Evolutionary conservation across 345 rosid species (phyloP).

Genomic region (Tarenaya hassleriana): DNA sequence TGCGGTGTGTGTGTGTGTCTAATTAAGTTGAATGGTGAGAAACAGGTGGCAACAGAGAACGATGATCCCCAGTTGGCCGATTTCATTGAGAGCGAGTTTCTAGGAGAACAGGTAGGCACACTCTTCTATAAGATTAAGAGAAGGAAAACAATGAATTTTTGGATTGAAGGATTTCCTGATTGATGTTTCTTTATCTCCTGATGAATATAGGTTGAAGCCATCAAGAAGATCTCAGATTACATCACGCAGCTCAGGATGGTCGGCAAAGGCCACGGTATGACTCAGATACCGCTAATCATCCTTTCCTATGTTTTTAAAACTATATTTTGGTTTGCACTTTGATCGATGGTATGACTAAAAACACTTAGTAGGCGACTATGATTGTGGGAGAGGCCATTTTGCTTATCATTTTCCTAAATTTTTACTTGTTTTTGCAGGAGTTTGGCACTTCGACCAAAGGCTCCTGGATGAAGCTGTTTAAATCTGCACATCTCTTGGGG

Average conservation of each 20-base stretch:
- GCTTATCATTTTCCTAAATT: not conserved
- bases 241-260: slow-evolving; percentile 81
- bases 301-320: too few relatives aligned
- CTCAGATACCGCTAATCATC: too few relatives aligned
- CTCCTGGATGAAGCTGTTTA: slow-evolving; percentile 45
- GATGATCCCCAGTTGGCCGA: slow-evolving; percentile 65
- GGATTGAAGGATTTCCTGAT: not conserved
- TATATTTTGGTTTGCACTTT: too few relatives aligned
- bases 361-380: too few relatives aligned
- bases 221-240: slow-evolving; percentile 74
- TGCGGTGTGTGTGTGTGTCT: too few relatives aligned
- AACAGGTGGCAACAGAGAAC: slow-evolving; percentile 61
- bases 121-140: not conserved
- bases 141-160: not conserved
- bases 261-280: slow-evolving; percentile 88
- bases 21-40: not conserved
- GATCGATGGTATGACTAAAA: too few relatives aligned
- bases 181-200: not conserved
- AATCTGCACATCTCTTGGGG: not conserved
- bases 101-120: slow-evolving; percentile 68
- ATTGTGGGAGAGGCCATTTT: too few relatives aligned
- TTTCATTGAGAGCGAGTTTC: slow-evolving; percentile 61
- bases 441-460: slow-evolving; percentile 86
- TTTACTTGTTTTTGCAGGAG: slow-evolving; percentile 45
- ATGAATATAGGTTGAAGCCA: slow-evolving; percentile 59